Conservation (phyloP, 192 early-diverging fungal species). For the Gryganskiella cystojenkinii region DNA sequence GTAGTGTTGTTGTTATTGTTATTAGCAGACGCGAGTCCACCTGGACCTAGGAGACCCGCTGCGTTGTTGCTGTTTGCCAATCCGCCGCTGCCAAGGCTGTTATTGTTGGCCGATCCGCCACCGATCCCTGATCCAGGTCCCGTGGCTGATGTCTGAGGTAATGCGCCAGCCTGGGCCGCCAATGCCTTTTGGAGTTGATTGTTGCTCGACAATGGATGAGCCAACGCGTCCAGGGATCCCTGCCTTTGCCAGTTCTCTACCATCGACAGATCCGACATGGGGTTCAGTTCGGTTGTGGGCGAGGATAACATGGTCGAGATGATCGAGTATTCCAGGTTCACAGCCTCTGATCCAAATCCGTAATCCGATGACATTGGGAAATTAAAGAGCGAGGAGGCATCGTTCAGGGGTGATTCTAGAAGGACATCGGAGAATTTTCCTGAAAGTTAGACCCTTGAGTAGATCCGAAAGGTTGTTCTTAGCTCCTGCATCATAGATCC, state of each 20-base stretch:
- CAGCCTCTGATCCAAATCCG: constrained; percentile 88
- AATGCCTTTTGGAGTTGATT: constrained; percentile 52
- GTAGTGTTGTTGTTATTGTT: constrained; percentile 4
- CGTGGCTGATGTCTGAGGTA: constrained; percentile 13
- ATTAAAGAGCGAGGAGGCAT: constrained; percentile 33
- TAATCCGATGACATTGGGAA: constrained; percentile 57
- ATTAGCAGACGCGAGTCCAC: neutral
- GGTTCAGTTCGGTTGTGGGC: constrained; percentile 57
- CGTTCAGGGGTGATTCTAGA: constrained; percentile 28
- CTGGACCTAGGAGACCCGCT: neutral
- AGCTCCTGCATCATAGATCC: no score
- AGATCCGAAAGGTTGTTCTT: neutral
- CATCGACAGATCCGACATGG: constrained; percentile 45
- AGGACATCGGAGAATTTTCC: no score
- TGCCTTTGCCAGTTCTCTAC: constrained; percentile 52
- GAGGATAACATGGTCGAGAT: constrained; percentile 89
- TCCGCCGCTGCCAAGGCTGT: constrained; percentile 3
- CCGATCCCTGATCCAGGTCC: constrained; percentile 3
- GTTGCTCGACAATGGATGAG: constrained; percentile 48
- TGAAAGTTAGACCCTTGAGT: neutral
- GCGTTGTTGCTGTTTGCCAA: neutral
- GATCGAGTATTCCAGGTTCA: constrained; percentile 91
- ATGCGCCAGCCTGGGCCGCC: constrained; percentile 16
- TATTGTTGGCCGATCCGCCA: neutral
- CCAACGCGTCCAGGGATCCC: constrained; percentile 32